Evolutionary conservation across 805 yeast genomes (phyloP), one percentile per base, ranked within the genome.

Genomic region (Zygosaccharomyces rouxii): DNA sequence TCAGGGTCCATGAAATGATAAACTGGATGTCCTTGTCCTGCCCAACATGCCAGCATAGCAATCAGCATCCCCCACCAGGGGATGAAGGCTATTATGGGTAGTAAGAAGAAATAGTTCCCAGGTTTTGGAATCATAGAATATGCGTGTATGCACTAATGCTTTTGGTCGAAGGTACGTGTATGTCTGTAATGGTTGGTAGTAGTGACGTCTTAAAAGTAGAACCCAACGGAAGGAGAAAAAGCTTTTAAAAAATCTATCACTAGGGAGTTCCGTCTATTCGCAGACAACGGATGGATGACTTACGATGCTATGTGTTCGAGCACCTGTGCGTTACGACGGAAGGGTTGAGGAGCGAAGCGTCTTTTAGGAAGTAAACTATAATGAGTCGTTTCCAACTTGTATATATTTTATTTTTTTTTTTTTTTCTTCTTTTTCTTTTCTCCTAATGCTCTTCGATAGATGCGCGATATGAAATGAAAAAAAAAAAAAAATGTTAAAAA

Each of bases 21-120:
- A 10, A 77, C 71, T 0, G 96, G 96, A 40, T 77, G 77, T 1
- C 96, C 97, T 60, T 87, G 88, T 3, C 72, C 76, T 2, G 85
- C 79, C 97, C 97, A 90, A 55, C 82, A 77, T 2, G 76, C 65
- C 54, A 90, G 62, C 78, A 92, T 71, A 4, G 96, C 87, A 4
- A 84, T 81, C 9, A 90, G 77, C 96, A 89, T 87, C 3, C 86
- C 96, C 81, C 89, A 86, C 97, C 97, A 90, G 13, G 81, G 83
- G 1, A 81, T 66, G 45, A 80, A 69, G 1, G 88, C 78, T 2
- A 81, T 59, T 38, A 89, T 67, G 3, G 97, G 97, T 31, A 89
- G 69, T 28, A 78, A 50, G 49, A 70, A 72, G 56, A 66, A 78
- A 69, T 67, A 73, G 70, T 69, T 80, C 69, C 66, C 69, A 23